Base-by-base conservation (phyloP, 129 eudicot species). In the Smallanthus sonchifolius region DNA sequence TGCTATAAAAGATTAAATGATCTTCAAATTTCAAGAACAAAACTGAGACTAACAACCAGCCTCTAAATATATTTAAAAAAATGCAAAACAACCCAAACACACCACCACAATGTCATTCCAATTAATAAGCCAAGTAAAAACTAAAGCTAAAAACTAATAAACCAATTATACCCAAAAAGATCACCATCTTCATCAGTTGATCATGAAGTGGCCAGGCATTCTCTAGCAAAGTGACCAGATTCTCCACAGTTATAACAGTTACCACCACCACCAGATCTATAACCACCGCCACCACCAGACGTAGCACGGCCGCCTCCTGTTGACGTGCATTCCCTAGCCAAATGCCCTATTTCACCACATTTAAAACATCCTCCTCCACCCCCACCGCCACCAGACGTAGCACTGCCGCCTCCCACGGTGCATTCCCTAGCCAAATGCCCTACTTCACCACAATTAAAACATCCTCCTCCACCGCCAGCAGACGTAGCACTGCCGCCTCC, bases 221-320 rank as follows among this genome's bases (percentile, higher is more conserved):
- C 88, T 54, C 92, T 72, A n/a, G 89, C 92, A 51, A 87, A 81
- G 56, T 87, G 92, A 0, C 92, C 92, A 1, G 65, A 20, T 48
- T 79, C 83, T 34, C 86, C 90, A 73, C 87, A 85, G 10, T 75
- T 74, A 64, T 24, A 83, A 52, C 83, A 84, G n/a, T 47, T 65
- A 67, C 83, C 87, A 19, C 75, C 73, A 24, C 78, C 81, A 43
- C 85, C 69, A 60, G 77, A 76, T 14, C 74, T 56, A 11, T 42
- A 76, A 13, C 44, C 72, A 7, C 84, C 79, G 3, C 81, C 59
- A 1, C 81, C 73, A 10, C 83, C 80, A 2, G 51, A 10, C 51
- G n/a, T 45, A 19, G 45, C 80, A 0, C n/a, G n/a, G n/a, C 86
- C 74, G 0, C 74, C 48, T 1, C 83, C 81, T 6, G 65, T n/a